These are phyloP conservation scores for Azolla pinnata DNA, from an alignment of 75 land plant species.

Conservation along the genomic window DNA sequence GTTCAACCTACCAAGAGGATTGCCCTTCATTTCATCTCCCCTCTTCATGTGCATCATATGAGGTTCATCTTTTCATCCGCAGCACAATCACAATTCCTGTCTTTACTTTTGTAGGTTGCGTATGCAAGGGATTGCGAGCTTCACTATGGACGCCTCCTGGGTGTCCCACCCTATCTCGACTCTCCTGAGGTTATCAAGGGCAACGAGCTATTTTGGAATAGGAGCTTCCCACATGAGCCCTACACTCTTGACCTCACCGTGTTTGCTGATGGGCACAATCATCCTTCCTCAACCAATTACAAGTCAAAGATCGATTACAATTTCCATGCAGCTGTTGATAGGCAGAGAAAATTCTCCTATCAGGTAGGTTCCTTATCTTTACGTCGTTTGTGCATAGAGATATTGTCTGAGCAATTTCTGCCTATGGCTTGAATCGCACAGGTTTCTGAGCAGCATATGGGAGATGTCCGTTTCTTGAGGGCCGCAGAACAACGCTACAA, in stretches of 20 bases:
- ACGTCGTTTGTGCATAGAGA: conserved; percentile 4
- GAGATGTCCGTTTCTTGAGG: conserved; percentile 16
- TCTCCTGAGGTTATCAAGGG: not conserved
- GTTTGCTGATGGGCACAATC: conserved; percentile 5
- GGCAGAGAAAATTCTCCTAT: conserved; percentile 22
- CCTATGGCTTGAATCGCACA: conserved; percentile 5
- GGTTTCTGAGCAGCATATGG: conserved; percentile 21
- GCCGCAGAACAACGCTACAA: conserved; percentile 30
- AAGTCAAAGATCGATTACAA: conserved; percentile 8
- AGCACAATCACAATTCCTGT: no score
- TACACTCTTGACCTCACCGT: conserved; percentile 4
- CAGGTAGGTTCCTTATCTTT: conserved; percentile 16
- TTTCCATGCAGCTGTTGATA: conserved; percentile 9
- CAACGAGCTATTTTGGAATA: conserved; percentile 12
- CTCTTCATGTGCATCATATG: not conserved
- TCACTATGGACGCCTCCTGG: conserved; percentile 12
- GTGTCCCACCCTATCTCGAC: not conserved
- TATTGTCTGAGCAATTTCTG: no score
- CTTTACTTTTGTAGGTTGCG: conserved; percentile 8
- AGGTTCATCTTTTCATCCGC: not conserved
- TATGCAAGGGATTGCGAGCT: conserved; percentile 15
- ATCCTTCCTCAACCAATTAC: not conserved
- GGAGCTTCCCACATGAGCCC: conserved; percentile 18
- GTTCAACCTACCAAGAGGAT: not conserved
- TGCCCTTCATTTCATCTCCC: not conserved